Percentiles rank a stretch among this genome's conserved stretches.
These are phyloP conservation scores for Sporothrix sp. DNA, from an alignment of 2,329 filamentous ascomycete species.

Conservation along the genomic window DNA sequence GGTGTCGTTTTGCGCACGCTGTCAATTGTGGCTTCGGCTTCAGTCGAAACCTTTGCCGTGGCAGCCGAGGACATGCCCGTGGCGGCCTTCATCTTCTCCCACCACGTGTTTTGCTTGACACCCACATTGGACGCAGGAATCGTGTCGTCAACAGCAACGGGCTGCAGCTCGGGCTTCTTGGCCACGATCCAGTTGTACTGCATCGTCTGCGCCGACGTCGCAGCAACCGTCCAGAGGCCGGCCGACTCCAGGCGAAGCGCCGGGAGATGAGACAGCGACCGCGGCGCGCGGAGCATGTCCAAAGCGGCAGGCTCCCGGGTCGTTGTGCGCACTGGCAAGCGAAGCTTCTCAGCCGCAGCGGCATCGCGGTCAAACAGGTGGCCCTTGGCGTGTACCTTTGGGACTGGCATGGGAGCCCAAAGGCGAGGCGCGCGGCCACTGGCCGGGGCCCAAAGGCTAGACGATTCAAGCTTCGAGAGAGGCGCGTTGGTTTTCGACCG, in stretches of 20 bases:
- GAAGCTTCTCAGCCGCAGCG: constrained; percentile 9
- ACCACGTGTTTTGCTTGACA: constrained; percentile 16
- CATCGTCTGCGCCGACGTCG: neutral
- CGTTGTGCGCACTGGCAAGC: constrained; percentile 16
- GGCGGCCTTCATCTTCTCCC: constrained; percentile 16
- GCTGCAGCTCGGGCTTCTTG: constrained; percentile 1
- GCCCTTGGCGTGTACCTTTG: constrained; percentile 2
- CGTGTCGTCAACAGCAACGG: constrained; percentile 7
- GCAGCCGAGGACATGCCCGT: neutral
- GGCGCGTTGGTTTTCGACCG: constrained; percentile 18
- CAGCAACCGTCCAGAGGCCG: constrained; percentile 20
- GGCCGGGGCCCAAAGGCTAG: constrained; percentile 5
- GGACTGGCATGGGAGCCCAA: constrained; percentile 11
- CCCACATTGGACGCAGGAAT: constrained; percentile 11
- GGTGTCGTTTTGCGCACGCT: constrained; percentile 2
- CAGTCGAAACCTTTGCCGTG: neutral
- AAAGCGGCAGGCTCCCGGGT: constrained; percentile 22
- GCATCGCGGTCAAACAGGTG: constrained; percentile 14
- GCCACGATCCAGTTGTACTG: constrained; percentile 24
- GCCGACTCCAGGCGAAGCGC: constrained; percentile 22
- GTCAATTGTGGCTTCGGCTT: constrained; percentile 6
- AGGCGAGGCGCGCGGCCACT: neutral
- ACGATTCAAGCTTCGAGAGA: constrained; percentile 2
- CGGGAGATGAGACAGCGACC: constrained; percentile 19
- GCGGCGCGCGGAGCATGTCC: constrained; percentile 22